Evolutionary conservation across 192 early-diverging fungal genomes (phyloP), one percentile per base, ranked within the genome.

Genomic region (Irineochytrium annulatum): DNA sequence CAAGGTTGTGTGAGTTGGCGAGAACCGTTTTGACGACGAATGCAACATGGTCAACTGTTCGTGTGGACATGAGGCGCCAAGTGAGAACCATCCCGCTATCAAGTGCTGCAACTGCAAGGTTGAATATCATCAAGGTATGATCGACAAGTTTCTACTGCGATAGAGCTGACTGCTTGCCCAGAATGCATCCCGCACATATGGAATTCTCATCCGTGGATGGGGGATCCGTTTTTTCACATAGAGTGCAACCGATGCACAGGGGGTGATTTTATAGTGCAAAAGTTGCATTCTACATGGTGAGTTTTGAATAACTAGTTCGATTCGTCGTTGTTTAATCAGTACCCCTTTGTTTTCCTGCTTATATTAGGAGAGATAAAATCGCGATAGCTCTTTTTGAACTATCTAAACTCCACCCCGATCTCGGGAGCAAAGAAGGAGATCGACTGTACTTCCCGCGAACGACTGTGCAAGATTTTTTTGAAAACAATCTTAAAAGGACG

Each of bases 351-450:
- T 49, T 8, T 22, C 8, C 46, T 24, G 5, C 6, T 49, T 8
- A 8, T 49, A 22, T 49, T 24, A 49, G 46, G 46, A 49, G 26
- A 22, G 46, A 49, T 14, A 49, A 49, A 49, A 49, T 49, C 22
- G 6, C 13, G 46, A 24, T 49, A 14, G 46, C 26, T 24, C 11
- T 49, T 8, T 49, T 20, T 24, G 6, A 14, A 8, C 46, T 49
- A 6, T 8, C 13, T 8, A 22, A 49, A 24, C 46, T 14, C 22
- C 11, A 49, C 6, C 46, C 11, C 22, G 13, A 22, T 22, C 22
- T 49, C 5, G 46, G 46, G 5, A 49, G 6, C 17, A 24, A 8
- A 24, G 17, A 22, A 22, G 24, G 13, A 8, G 46, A 49, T 24
- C 6, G 11, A 5, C 13, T 20, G 6, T 8, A 14, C 24, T 49